phyloP scores from a whole-genome alignment of 495 filamentous ascomycete genomes.

The Aspergillus taichungensis region DNA sequence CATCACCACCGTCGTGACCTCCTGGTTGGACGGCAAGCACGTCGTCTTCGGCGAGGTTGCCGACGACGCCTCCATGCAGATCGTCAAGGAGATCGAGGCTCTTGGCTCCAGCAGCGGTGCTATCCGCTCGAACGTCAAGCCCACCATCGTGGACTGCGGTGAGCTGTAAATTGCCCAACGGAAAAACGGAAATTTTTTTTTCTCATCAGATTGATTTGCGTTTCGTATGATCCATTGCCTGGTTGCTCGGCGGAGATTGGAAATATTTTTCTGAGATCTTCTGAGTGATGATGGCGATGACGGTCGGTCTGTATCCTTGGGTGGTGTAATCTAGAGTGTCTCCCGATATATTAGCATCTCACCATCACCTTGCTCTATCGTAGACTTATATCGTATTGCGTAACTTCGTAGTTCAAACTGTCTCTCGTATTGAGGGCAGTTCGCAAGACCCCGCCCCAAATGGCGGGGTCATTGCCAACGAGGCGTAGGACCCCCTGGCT shows the following conservation, averaged over 20 bases:
- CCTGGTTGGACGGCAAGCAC: slow-evolving; percentile 93
- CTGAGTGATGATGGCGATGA: neutral
- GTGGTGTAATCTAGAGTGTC: slow-evolving; percentile 23
- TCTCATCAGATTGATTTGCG: neutral
- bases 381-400: no score
- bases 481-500: no score
- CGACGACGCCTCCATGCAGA: slow-evolving; percentile 48
- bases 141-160: slow-evolving; percentile 57
- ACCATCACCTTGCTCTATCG: no score
- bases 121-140: slow-evolving; percentile 53
- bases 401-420: no score
- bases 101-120: slow-evolving; percentile 54
- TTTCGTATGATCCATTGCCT: no score
- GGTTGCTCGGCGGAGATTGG: neutral
- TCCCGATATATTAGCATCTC: neutral
- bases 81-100: slow-evolving; percentile 69
- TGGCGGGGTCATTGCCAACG: no score
- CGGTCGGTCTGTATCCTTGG: slow-evolving; percentile 6
- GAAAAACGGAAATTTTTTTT: slow-evolving; percentile 1
- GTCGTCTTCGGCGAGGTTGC: slow-evolving; percentile 95
- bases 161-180: slow-evolving; percentile 33
- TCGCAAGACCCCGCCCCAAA: no score
- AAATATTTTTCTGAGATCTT: neutral
- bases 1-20: slow-evolving; percentile 85
- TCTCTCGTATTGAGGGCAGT: no score